Evolutionary conservation across 345 rosid genomes (phyloP), one percentile per base, ranked within the genome.

Genomic region (Brassica carinata): DNA sequence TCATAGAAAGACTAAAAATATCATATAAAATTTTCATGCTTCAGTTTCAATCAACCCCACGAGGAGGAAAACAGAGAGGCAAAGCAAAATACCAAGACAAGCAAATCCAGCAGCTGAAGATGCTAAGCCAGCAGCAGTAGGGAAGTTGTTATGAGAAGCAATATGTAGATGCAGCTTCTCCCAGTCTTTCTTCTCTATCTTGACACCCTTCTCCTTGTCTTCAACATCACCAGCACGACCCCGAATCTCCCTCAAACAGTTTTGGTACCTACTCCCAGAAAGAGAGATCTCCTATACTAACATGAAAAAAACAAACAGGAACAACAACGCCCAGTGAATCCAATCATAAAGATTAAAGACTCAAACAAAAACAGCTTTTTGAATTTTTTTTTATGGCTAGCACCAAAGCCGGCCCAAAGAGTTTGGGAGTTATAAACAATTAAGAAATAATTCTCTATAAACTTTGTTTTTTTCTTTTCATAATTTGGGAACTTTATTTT

Each of bases 31-130:
- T 51, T 5, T 13, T 5, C 18, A 51, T 51, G 58, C 58, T 51
- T 51, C 58, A 14, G 58, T 51, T 51, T 51, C 58, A 51, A 51
- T 14, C 17, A 51, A 14, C 18, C 58, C 55, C 58, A 51, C 7
- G 58, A 51, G 38, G 36, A 33, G 5, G 58, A 7, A n/a, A 48
- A 51, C 18, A 51, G 17, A 51, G 58, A 51, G 15, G 13, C 0
- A 4, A 3, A 45, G 7, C 0, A 51, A 5, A 14, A 55, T 55
- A 93, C 99, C 99, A 67, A 96, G 90, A 85, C 99, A 96, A 73
- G 99, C 98, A 82, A 96, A 87, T 53, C 99, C 99, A 77, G 99
- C 97, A 0, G 99, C 99, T 19, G 99, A 96, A 83, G 99, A 96
- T 83, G 99, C 99, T 86, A 96, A 86, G 27, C 99, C 99, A 85